A percentile compares a stretch with the other conserved stretches of the same genome.
Evolutionary conservation across 352 stramenopile species (phyloP).

Genomic region (Globisporangium carolinianum): DNA sequence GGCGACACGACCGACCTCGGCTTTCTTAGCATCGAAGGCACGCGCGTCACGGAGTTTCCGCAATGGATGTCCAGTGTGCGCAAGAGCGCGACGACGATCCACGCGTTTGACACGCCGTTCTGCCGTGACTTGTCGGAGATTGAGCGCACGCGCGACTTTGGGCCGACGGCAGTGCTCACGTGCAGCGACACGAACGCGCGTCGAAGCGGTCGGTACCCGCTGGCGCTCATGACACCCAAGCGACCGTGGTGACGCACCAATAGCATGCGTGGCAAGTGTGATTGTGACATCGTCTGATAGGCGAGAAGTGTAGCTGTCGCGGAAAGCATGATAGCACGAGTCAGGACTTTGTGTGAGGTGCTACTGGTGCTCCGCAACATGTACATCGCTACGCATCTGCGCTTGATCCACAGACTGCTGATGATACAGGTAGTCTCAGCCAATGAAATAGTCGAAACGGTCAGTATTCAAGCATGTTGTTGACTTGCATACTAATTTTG

Average conservation of each 20-base stretch:
- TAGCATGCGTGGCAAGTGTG: too few relatives aligned
- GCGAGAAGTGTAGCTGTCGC: too few relatives aligned
- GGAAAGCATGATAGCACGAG: too few relatives aligned
- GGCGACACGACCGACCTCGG: constrained; percentile 17
- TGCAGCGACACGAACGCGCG: constrained; percentile 15
- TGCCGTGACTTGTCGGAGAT: constrained; percentile 8
- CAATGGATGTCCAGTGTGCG: constrained; percentile 18
- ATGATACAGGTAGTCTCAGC: too few relatives aligned
- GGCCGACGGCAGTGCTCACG: constrained; percentile 9
- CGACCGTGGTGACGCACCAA: constrained; percentile 2
- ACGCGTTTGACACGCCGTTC: constrained; percentile 20
- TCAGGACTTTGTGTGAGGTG: too few relatives aligned
- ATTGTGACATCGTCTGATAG: too few relatives aligned
- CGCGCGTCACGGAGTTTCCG: constrained; percentile 16
- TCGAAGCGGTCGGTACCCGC: constrained; percentile 9
- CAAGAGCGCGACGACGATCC: constrained; percentile 21
- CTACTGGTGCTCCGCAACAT: too few relatives aligned
- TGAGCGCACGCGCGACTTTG: constrained; percentile 3
- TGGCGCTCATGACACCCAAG: constrained; percentile 5
- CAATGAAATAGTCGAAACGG: too few relatives aligned
- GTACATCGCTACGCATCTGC: too few relatives aligned
- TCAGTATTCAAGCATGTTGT: too few relatives aligned
- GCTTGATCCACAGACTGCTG: too few relatives aligned
- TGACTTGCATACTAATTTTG: too few relatives aligned
- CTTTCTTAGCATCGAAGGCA: constrained; percentile 30